A percentile compares a stretch with the other conserved stretches of the same genome.
phyloP scores from a whole-genome alignment of 805 yeast genomes.

The Lachancea cidri region DNA sequence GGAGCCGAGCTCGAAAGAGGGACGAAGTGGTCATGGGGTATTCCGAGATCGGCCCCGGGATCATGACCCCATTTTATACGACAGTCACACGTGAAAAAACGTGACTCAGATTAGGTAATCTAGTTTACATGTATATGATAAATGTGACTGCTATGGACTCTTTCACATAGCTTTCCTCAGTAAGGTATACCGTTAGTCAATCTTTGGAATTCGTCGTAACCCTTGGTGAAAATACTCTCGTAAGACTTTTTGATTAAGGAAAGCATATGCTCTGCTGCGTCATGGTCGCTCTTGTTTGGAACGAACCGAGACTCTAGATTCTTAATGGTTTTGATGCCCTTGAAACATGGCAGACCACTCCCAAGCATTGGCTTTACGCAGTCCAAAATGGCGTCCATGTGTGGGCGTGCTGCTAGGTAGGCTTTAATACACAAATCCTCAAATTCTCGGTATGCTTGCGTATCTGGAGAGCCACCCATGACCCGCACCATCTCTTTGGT shows the following conservation, averaged over 20 bases:
- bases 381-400: constrained; percentile 77
- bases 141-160: neutral
- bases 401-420: constrained; percentile 80
- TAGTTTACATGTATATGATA: neutral
- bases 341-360: constrained; percentile 94
- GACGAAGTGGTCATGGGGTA: constrained; percentile 1
- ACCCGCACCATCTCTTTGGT: constrained; percentile 95
- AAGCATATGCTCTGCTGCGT: constrained; percentile 76
- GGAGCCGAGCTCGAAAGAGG: neutral
- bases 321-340: constrained; percentile 72
- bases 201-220: constrained; percentile 96
- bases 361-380: constrained; percentile 91
- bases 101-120: neutral
- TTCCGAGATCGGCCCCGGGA: constrained; percentile 5
- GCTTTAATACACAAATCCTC: constrained; percentile 95
- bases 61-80: neutral
- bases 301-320: constrained; percentile 75
- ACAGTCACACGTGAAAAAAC: neutral
- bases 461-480: constrained; percentile 82
- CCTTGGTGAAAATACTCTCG: constrained; percentile 86
- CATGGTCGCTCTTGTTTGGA: constrained; percentile 72
- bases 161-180: too few relatives aligned
- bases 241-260: constrained; percentile 71
- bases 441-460: constrained; percentile 89
- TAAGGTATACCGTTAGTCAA: constrained; percentile 97